These are phyloP conservation scores for Dryas octopetala DNA, from an alignment of 306 rosid species.

Conservation along the genomic window DNA sequence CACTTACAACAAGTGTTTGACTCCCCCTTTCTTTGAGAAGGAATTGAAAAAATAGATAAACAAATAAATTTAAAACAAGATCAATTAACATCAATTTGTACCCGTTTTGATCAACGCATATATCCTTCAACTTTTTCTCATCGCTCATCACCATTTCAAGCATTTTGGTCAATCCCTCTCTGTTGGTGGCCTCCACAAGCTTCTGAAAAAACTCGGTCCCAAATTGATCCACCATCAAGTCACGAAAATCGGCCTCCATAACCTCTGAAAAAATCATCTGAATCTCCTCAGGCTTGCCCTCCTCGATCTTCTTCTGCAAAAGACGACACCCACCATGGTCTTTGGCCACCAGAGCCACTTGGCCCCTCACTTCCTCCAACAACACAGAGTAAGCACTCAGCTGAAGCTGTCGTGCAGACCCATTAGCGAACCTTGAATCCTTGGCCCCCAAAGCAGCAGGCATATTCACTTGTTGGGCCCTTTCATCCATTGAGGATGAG, in stretches of 20 bases:
- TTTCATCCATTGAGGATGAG: not conserved
- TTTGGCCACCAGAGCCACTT: slow-evolving; percentile 16
- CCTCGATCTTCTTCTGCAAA: slow-evolving; percentile 6
- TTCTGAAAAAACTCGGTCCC: slow-evolving; percentile 22
- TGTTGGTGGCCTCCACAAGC: slow-evolving; percentile 17
- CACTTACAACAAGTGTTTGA: not conserved
- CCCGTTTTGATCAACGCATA: slow-evolving; percentile 38
- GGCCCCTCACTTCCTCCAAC: slow-evolving; percentile 10
- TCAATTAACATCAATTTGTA: not conserved
- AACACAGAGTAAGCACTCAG: not conserved
- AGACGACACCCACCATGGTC: not conserved
- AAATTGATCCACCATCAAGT: slow-evolving; percentile 22
- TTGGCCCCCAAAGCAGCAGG: not conserved
- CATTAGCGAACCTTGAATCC: not conserved
- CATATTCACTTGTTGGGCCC: slow-evolving; percentile 1
- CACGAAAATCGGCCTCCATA: slow-evolving; percentile 6
- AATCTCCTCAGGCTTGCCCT: not conserved
- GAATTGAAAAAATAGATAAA: not conserved
- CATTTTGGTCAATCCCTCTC: not conserved
- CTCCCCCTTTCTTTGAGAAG: not conserved
- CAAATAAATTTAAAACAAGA: not conserved
- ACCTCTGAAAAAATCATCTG: not conserved
- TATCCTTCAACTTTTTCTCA: not conserved
- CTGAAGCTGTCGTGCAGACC: not conserved
- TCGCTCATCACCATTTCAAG: not conserved